A percentile compares a stretch with the other conserved stretches of the same genome.
phyloP scores from a whole-genome alignment of 805 yeast species.

The Diddensiella caesifluorescens region DNA sequence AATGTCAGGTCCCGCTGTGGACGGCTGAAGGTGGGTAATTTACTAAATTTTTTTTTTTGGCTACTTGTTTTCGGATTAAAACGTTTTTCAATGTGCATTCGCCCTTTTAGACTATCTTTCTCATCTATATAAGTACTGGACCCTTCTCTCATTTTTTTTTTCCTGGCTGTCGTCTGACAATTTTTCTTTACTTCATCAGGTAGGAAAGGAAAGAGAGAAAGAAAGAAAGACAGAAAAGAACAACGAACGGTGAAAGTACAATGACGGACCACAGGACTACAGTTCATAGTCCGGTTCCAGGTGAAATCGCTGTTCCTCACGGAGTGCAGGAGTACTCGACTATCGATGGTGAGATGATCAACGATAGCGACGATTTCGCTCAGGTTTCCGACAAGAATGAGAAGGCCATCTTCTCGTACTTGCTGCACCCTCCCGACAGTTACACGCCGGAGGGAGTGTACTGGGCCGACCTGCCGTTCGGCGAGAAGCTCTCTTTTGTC shows the following conservation, averaged over 20 bases:
- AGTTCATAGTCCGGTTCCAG: conserved; percentile 32
- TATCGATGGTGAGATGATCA: conserved; percentile 28
- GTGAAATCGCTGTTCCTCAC: conserved; percentile 34
- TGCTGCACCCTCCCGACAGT: conserved; percentile 33
- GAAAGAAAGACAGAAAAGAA: too few species aligned
- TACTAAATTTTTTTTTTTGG: too few species aligned
- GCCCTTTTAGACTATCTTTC: too few species aligned
- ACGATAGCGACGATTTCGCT: conserved; percentile 23
- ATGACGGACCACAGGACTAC: conserved; percentile 3
- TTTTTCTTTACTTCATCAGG: not conserved
- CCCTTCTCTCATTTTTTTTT: too few species aligned
- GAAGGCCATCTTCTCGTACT: conserved; percentile 30
- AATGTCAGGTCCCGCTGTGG: too few species aligned
- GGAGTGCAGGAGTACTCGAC: conserved; percentile 39
- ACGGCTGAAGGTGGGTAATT: too few species aligned
- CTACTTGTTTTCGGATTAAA: too few species aligned
- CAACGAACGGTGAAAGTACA: too few species aligned
- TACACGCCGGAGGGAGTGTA: conserved; percentile 32
- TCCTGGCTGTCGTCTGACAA: too few species aligned
- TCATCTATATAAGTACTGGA: too few species aligned
- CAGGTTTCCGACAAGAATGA: conserved; percentile 29
- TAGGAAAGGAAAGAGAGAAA: not conserved
- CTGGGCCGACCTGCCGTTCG: conserved; percentile 36
- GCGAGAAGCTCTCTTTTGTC: conserved; percentile 28
- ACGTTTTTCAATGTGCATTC: too few species aligned